Evolutionary conservation across 768 basidiomycete genomes (phyloP).

Genomic region (Pisolithus sp.): DNA sequence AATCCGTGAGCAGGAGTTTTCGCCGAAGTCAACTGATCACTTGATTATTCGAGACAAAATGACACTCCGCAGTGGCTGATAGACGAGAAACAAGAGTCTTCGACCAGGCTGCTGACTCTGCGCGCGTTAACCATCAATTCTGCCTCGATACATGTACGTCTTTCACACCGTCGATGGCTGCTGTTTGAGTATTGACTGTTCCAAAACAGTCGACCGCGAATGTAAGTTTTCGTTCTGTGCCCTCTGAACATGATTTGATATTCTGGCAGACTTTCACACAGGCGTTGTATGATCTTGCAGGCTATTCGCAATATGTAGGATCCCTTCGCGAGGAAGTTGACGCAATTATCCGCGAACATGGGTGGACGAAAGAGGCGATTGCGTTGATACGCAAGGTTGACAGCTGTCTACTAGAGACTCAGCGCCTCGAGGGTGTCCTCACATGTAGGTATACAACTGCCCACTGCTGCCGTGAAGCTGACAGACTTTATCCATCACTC

Average conservation of each 20-base stretch:
- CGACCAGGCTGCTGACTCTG: not conserved
- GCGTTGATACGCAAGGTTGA: conserved; percentile 32
- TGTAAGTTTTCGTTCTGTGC: not conserved
- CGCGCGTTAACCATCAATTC: not conserved
- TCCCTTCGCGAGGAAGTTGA: conserved; percentile 36
- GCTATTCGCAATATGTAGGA: conserved; percentile 27
- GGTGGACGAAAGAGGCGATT: conserved; percentile 24
- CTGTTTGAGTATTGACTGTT: not conserved
- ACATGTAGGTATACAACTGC: not conserved
- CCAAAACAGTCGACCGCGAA: not conserved
- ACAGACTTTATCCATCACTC: not conserved
- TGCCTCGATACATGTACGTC: conserved; percentile 12
- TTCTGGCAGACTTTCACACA: conserved; percentile 26
- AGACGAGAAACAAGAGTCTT: not conserved
- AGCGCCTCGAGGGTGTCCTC: conserved; percentile 24
- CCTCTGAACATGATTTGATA: not conserved
- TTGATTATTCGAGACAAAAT: not conserved
- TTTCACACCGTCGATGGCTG: not conserved
- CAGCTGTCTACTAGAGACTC: conserved; percentile 35
- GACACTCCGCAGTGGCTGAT: not conserved
- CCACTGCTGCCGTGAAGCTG: not conserved
- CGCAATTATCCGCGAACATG: conserved; percentile 19
- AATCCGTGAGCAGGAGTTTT: conserved; percentile 24
- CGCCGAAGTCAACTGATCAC: not conserved
- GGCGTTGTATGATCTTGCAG: conserved; percentile 31